phyloP scores from a whole-genome alignment of 1,284 basidiomycete species.

The Clitocybe nebularis region DNA sequence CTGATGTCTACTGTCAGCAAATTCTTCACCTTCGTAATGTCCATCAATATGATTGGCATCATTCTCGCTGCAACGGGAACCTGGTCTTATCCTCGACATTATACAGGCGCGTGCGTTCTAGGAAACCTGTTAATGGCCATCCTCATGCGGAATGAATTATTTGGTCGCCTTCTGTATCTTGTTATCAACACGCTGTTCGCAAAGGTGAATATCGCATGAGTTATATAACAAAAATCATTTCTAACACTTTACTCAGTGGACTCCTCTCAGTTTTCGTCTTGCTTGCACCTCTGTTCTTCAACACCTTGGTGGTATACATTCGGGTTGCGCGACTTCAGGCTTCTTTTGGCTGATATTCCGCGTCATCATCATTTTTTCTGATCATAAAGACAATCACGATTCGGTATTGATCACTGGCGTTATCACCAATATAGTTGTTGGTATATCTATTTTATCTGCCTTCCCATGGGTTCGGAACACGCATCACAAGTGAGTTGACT shows the following conservation, averaged over 20 bases:
- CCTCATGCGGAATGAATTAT: conserved; percentile 56
- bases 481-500: conserved; percentile 53
- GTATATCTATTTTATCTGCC: conserved; percentile 56
- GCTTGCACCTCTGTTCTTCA: conserved; percentile 61
- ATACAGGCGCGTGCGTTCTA: conserved; percentile 58
- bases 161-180: conserved; percentile 57
- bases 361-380: conserved; percentile 46
- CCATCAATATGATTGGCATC: conserved; percentile 48
- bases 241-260: conserved; percentile 42
- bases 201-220: conserved; percentile 1
- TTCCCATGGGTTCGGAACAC: conserved; percentile 67
- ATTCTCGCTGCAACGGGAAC: conserved; percentile 44
- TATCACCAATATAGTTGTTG: conserved; percentile 52
- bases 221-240: conserved; percentile 6
- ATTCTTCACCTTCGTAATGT: conserved; percentile 53
- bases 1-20: conserved; percentile 36
- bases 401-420: conserved; percentile 57
- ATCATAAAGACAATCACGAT: conserved; percentile 50
- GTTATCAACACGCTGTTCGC: conserved; percentile 57
- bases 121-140: conserved; percentile 54
- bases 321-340: conserved; percentile 63
- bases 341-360: conserved; percentile 63
- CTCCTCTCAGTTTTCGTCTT: conserved; percentile 58
- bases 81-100: conserved; percentile 57
- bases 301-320: conserved; percentile 69